Percentiles rank a stretch among this genome's conserved stretches.
These are phyloP conservation scores for Cladobotryum protrusum DNA, from an alignment of 2,329 filamentous ascomycete species.

Conservation along the genomic window DNA sequence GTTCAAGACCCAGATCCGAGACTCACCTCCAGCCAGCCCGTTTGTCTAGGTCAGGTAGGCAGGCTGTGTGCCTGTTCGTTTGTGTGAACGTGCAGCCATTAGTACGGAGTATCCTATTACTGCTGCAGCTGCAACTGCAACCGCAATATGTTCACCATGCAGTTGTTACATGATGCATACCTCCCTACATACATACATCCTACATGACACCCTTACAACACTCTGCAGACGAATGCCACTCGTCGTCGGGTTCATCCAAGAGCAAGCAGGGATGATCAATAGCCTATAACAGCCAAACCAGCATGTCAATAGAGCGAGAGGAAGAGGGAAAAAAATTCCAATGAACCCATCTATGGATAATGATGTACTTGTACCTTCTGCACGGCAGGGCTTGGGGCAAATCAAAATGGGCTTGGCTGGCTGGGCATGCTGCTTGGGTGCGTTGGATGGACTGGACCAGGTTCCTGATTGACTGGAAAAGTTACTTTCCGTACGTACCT, in stretches of 20 bases:
- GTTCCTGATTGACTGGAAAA: not conserved
- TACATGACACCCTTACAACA: too few relatives aligned
- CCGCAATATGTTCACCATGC: too few relatives aligned
- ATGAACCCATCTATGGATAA: not conserved
- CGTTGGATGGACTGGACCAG: not conserved
- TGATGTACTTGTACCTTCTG: not conserved
- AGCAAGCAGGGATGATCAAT: too few relatives aligned
- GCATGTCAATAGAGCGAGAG: not conserved
- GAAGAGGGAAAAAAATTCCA: not conserved
- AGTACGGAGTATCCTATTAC: not conserved
- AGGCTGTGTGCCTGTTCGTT: not conserved
- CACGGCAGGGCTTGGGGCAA: not conserved
- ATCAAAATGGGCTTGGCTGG: not conserved
- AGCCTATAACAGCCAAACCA: not conserved
- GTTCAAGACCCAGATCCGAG: too few relatives aligned
- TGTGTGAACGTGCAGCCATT: not conserved
- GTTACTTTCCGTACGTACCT: not conserved
- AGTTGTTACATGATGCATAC: too few relatives aligned
- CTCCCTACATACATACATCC: too few relatives aligned
- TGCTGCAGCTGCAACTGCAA: too few relatives aligned
- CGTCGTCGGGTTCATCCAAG: too few relatives aligned
- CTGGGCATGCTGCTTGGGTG: not conserved
- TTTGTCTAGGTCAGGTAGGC: too few relatives aligned
- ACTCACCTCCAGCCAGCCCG: too few relatives aligned
- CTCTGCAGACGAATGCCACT: too few relatives aligned